Conservation (phyloP, 371 early-diverging fungal species). For the Rhizopus stolonifer region DNA sequence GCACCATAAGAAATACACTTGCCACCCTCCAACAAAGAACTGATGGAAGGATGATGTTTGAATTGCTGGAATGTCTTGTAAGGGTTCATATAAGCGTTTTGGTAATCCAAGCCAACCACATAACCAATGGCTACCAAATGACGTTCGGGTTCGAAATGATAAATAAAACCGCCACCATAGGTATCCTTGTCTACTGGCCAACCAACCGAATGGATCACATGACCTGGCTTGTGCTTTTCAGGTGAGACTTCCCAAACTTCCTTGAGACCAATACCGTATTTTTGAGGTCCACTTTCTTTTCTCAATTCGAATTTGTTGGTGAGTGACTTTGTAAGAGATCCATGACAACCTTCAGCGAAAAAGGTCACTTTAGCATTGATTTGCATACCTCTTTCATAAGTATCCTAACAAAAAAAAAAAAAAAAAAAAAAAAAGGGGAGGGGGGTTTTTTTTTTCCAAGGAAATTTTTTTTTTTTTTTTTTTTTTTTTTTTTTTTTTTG, state of each 20-base stretch:
- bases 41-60: conserved; percentile 91
- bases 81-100: conserved; percentile 92
- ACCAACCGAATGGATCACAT: conserved; percentile 89
- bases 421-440: conserved; percentile 2
- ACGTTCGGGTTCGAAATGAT: conserved; percentile 83
- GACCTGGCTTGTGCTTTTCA: conserved; percentile 85
- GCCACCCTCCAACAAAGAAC: conserved; percentile 85
- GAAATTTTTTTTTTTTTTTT: too few species aligned
- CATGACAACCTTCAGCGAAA: conserved; percentile 98
- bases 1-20: conserved; percentile 94
- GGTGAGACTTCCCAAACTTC: conserved; percentile 97
- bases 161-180: conserved; percentile 95
- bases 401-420: conserved; percentile 48
- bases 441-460: too few species aligned
- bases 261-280: conserved; percentile 96
- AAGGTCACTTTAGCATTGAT: conserved; percentile 92
- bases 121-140: conserved; percentile 88
- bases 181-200: conserved; percentile 90
- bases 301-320: conserved; percentile 87
- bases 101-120: conserved; percentile 93
- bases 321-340: conserved; percentile 90
- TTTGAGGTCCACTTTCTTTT: conserved; percentile 76
- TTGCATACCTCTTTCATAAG: conserved; percentile 95
- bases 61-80: conserved; percentile 96
- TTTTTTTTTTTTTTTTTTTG: too few species aligned